These are phyloP conservation scores for Shiraia bambusicola DNA, from an alignment of 2,329 filamentous ascomycete genomes.

Conservation along the genomic window DNA sequence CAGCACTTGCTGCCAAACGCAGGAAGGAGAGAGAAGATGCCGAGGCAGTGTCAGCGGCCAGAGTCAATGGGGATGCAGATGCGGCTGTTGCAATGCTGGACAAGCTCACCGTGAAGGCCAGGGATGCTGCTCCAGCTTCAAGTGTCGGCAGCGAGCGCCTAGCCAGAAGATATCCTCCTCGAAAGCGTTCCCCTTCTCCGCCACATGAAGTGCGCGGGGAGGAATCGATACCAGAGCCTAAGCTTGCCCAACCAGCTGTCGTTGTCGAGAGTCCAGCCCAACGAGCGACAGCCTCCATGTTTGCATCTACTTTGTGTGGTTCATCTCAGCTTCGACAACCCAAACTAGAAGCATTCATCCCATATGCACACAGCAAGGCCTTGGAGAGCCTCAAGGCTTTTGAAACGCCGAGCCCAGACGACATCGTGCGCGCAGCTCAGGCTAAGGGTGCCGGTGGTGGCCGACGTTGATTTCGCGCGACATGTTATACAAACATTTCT, in stretches of 20 bases:
- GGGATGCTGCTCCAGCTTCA: constrained; percentile 5
- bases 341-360: constrained; percentile 32
- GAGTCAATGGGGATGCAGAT: constrained; percentile 25
- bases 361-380: constrained; percentile 41
- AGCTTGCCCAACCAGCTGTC: constrained; percentile 22
- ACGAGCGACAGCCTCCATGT: constrained; percentile 52
- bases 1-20: constrained; percentile 81
- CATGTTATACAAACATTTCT: constrained; percentile 16
- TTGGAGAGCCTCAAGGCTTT: constrained; percentile 63
- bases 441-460: constrained; percentile 47
- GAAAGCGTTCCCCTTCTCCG: constrained; percentile 36
- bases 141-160: constrained; percentile 7
- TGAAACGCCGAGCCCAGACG: constrained; percentile 85
- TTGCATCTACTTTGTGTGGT: constrained; percentile 54
- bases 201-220: constrained; percentile 16
- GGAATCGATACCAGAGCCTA: constrained; percentile 13
- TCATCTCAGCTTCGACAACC: constrained; percentile 2
- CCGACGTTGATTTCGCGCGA: constrained; percentile 27
- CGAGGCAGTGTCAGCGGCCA: constrained; percentile 28
- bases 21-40: constrained; percentile 78
- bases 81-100: constrained; percentile 48
- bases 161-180: constrained; percentile 25
- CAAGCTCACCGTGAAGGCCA: constrained; percentile 41
- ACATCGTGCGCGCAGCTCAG: constrained; percentile 83
- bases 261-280: constrained; percentile 39